A percentile compares a stretch with the other conserved stretches of the same genome.
phyloP scores from a whole-genome alignment of 345 rosid genomes.

The Durio zibethinus region DNA sequence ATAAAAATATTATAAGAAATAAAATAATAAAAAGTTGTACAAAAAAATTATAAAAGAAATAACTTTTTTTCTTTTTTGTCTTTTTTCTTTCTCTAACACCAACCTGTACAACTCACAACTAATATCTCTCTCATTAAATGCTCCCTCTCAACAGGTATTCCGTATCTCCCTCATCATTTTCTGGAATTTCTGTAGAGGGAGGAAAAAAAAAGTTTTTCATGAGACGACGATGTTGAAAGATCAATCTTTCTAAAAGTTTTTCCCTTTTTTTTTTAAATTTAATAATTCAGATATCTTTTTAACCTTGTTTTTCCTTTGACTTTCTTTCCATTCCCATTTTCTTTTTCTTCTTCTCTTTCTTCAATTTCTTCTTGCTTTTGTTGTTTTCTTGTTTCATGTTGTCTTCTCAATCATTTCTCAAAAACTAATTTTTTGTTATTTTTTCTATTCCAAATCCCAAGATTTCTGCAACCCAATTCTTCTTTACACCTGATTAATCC shows the following conservation, averaged over 20 bases:
- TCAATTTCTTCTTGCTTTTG: neutral
- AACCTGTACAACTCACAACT: neutral
- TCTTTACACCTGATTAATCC: neutral
- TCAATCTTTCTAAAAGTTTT: neutral
- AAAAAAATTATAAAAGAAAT: too few species aligned
- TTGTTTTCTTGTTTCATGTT: conserved; percentile 8
- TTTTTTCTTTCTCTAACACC: neutral
- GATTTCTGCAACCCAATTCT: conserved; percentile 8
- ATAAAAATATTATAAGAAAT: too few species aligned
- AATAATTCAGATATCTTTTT: neutral
- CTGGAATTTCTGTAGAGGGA: neutral
- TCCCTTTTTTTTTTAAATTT: neutral
- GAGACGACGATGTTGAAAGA: neutral
- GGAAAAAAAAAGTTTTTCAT: neutral
- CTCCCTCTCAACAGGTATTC: conserved; percentile 5
- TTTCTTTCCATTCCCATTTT: neutral
- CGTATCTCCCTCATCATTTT: neutral
- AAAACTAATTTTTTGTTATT: neutral
- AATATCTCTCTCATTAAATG: conserved; percentile 1
- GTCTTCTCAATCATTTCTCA: conserved; percentile 1
- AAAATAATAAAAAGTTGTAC: too few species aligned
- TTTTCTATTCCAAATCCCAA: conserved; percentile 10
- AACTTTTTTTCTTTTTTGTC: too few species aligned
- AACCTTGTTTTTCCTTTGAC: neutral
- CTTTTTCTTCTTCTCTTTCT: neutral